Base-by-base conservation (phyloP, 345 rosid genomes). In the Salix purpurea region DNA sequence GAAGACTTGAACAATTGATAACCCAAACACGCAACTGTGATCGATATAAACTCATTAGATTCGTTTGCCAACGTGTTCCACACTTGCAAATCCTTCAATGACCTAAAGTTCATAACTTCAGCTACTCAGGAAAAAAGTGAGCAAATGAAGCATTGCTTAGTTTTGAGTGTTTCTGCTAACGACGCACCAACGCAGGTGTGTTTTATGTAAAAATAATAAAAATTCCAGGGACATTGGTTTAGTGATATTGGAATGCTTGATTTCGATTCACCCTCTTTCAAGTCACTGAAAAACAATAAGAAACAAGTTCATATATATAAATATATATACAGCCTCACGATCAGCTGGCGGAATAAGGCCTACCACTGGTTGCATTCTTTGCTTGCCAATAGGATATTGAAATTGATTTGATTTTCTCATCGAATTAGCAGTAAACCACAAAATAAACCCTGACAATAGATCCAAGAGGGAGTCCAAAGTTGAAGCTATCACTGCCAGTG, bases 281-380 rank as follows among this genome's bases (percentile, higher is more conserved):
- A 52, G n/a, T 7, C 11, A 52, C 58, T 52, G 58, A 19, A 11
- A 52, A 52, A 52, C 58, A 52, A 52, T 2, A n/a, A 52, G n/a
- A 19, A 52, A 52, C 10, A 18, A 52, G 58, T 10, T 11, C 46
- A 42, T 42, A 6, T 3, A 6, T 6, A 11, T 28, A 28, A 2
- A 28, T 28, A 28, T 28, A 28, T 28, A 6, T 6, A 6, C 10
- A 14, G 18, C 24, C 5, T 12, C 10, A 30, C 15, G 10, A 6
- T 4, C 42, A 64, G 34, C 34, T 24, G 37, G 23, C 5, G 21
- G 10, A 23, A 4, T 5, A 71, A 60, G 5, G 36, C 30, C 24
- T 79, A 83, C 86, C 76, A 80, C 88, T 52, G 90, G 90, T 34
- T 85, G 90, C 88, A 87, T 85, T 78, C 88, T 39, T 15, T 85